phyloP scores from a whole-genome alignment of 805 yeast genomes.

The Hanseniaspora pseudoguilliermondii region DNA sequence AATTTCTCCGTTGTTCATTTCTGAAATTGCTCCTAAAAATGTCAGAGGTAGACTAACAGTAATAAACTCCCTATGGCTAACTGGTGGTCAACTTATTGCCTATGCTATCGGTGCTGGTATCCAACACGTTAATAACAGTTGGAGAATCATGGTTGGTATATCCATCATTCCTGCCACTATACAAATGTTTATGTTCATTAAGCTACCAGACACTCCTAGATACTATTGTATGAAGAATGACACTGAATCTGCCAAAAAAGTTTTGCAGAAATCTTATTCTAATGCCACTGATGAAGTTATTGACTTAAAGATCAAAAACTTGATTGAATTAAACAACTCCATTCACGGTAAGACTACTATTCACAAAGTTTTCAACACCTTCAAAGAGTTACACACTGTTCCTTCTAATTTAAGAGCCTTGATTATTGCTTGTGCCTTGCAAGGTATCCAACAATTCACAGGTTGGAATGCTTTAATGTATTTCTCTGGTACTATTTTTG shows the following conservation, averaged over 20 bases:
- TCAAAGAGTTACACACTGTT: constrained; percentile 48
- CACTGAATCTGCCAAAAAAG: constrained; percentile 51
- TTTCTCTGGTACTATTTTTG: constrained; percentile 83
- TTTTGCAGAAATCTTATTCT: constrained; percentile 49
- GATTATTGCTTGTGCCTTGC: constrained; percentile 80
- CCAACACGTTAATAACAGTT: constrained; percentile 60
- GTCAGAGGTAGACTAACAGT: constrained; percentile 87
- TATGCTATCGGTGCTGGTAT: constrained; percentile 89
- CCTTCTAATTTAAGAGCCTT: constrained; percentile 83
- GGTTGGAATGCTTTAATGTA: constrained; percentile 96
- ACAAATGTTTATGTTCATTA: constrained; percentile 65
- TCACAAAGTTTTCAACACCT: constrained; percentile 44
- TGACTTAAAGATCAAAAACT: constrained; percentile 54
- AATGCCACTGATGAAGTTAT: constrained; percentile 53
- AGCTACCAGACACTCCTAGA: constrained; percentile 93
- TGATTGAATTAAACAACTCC: constrained; percentile 27
- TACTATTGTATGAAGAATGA: constrained; percentile 63
- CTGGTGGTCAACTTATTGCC: constrained; percentile 91
- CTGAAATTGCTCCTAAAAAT: constrained; percentile 84
- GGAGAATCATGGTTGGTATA: constrained; percentile 86
- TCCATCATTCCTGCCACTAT: constrained; percentile 75
- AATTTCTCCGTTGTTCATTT: constrained; percentile 84
- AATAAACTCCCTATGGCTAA: constrained; percentile 74
- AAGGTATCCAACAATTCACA: constrained; percentile 91
- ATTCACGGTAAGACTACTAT: constrained; percentile 38